phyloP scores from a whole-genome alignment of 192 early-diverging fungal species.

The Chytriomyces sp. region DNA sequence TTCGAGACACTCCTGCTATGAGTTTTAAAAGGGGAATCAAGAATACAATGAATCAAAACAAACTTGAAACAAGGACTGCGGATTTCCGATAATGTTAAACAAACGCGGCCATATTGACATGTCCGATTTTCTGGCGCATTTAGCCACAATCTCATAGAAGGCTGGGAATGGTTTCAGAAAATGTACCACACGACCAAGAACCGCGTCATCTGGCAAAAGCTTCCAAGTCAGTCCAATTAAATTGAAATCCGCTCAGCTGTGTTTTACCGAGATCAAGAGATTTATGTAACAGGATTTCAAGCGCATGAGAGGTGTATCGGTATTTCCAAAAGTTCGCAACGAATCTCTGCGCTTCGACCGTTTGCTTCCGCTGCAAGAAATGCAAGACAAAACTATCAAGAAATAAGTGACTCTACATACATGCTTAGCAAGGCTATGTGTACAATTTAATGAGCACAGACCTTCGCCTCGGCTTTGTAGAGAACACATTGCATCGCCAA shows the following conservation, averaged over 20 bases:
- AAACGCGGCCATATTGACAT: conserved; percentile 86
- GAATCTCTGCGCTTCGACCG: conserved; percentile 69
- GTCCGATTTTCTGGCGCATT: conserved; percentile 97
- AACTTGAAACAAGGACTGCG: conserved; percentile 81
- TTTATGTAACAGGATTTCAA: conserved; percentile 90
- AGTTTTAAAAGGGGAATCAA: background rate
- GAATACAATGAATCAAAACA: conserved; percentile 1
- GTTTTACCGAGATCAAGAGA: conserved; percentile 74
- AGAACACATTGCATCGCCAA: conserved; percentile 60
- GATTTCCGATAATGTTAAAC: conserved; percentile 83
- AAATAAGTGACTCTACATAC: conserved; percentile 72
- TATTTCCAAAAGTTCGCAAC: conserved; percentile 70
- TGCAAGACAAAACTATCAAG: conserved; percentile 68
- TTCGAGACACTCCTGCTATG: conserved; percentile 65
- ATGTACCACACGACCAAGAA: conserved; percentile 71
- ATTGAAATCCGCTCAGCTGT: conserved; percentile 8
- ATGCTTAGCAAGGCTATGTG: background rate
- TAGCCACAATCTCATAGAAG: conserved; percentile 85
- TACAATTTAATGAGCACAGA: conserved; percentile 24
- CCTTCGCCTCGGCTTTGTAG: conserved; percentile 70
- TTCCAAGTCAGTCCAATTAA: conserved; percentile 29
- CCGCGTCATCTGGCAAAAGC: conserved; percentile 45
- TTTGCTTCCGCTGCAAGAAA: conserved; percentile 55
- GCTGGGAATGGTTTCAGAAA: conserved; percentile 82
- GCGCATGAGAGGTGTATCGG: conserved; percentile 86